Evolutionary conservation across 1,139 yeast genomes (phyloP).

Genomic region (Spencermartinsiella ligniputridi): DNA sequence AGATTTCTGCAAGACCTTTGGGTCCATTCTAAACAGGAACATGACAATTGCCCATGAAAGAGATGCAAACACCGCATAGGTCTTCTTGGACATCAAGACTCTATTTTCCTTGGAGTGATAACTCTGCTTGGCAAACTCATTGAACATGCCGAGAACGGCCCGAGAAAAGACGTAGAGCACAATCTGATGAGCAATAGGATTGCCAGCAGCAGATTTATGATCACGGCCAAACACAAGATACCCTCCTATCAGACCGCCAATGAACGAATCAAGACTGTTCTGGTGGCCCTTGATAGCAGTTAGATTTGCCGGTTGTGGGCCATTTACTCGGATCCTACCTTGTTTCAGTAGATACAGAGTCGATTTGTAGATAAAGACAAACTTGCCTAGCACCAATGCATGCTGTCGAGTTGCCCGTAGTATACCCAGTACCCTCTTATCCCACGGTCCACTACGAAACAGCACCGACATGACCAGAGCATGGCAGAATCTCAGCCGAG

Average conservation of each 20-base stretch:
- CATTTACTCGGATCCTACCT: slow-evolving; percentile 10
- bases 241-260: slow-evolving; percentile 65
- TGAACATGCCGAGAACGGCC: slow-evolving; percentile 45
- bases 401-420: slow-evolving; percentile 59
- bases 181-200: slow-evolving; percentile 45
- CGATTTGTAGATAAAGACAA: slow-evolving; percentile 59
- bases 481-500: slow-evolving; percentile 68
- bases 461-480: slow-evolving; percentile 61
- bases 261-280: slow-evolving; percentile 41
- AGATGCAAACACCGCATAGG: slow-evolving; percentile 69
- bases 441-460: slow-evolving; percentile 42
- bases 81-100: slow-evolving; percentile 25
- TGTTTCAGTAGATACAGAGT: slow-evolving; percentile 30
- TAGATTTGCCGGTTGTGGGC: slow-evolving; percentile 17
- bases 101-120: slow-evolving; percentile 24
- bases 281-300: slow-evolving; percentile 22
- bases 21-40: slow-evolving; percentile 64
- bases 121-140: slow-evolving; percentile 35
- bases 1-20: slow-evolving; percentile 59
- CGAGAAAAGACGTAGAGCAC: slow-evolving; percentile 60
- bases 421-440: slow-evolving; percentile 47
- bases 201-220: slow-evolving; percentile 30
- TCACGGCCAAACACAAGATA: slow-evolving; percentile 60
- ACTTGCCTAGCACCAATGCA: slow-evolving; percentile 61
- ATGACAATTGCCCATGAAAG: slow-evolving; percentile 72